Evolutionary conservation across 306 rosid genomes (phyloP), one percentile per base, ranked within the genome.

Genomic region (Dicorynia guianensis): DNA sequence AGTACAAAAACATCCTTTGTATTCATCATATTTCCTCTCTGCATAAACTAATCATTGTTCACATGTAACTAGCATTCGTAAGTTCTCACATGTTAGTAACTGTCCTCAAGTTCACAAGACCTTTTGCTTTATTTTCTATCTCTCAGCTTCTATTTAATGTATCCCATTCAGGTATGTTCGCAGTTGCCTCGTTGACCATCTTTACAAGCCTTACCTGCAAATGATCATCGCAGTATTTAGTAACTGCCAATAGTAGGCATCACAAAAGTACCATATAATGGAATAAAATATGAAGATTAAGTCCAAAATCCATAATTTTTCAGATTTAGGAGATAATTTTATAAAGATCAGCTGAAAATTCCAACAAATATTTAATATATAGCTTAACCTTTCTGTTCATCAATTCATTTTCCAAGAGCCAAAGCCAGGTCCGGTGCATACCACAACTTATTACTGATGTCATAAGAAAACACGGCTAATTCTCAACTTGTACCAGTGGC

Each of bases 151-250:
- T 77, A 20, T 74, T 85, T 76, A 78, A 36, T 6, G 77, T 65
- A 42, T 85, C 87, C 97, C 94, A 91, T 62, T 85, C 85, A 48
- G 87, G 92, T 64, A 91, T 81, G 77, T 89, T 85, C 56, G 89
- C 89, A 38, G 92, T 82, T 47, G 97, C 97, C 78, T 91, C 94
- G 48, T 91, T 91, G 12, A 91, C 94, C 97, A 89, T 80, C 79
- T 87, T 87, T 75, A 91, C 97, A 54, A 91, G 93, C 80, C 87
- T 53, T 65, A 79, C 91, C 97, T 91, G 87, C 85, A 83, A 53
- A 75, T 71, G 9, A 76, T 67, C 39, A 59, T 56, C 30, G 20
- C 13, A 65, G 9, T 50, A 59, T 74, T 58, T 40, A 75, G 71
- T 69, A 79, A 68, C 13, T 38, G 25, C 55, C 58, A 63, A 68